Evolutionary conservation across 2,329 filamentous ascomycete genomes (phyloP), one percentile per base, ranked within the genome.

Genomic region (Ophiobolus disseminans): DNA sequence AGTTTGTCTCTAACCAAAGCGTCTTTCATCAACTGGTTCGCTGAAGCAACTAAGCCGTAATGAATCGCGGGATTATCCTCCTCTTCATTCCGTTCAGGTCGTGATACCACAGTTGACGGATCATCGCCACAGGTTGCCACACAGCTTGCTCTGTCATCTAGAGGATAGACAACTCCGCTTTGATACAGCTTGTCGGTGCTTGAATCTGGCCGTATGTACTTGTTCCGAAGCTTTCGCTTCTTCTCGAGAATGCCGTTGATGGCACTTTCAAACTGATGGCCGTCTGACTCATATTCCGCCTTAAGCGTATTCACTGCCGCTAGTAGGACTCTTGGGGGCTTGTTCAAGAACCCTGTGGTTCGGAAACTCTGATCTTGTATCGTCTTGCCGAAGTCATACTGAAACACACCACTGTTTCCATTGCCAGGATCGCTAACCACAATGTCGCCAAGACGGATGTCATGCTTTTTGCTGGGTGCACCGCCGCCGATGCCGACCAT

Each of bases 171-270:
- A 37, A 62, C 26, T n/a, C 25, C 28, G 25, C 53, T 22, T 37
- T 48, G 21, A 51, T 69, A 74, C 7, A 74, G 48, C 31, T 34
- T 57, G 40, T 75, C 70, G 23, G 45, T 65, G 10, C 26, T 52
- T 28, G 31, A 20, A n/a, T 53, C 51, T 26, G 65, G 70, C 28
- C 60, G 56, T 20, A 47, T 4, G 43, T 67, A 73, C 21, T 65
- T 65, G 35, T 42, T 52, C 26, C 42, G 44, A 20, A 73, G 41
- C 41, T 55, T 65, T 23, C 58, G 63, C 5, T 63, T 63, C 17
- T 58, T 54, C 7, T 64, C 23, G 3, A 73, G 50, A 23, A 28
- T 8, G 17, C 20, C 21, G 7, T 37, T 26, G n/a, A 44, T 44
- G 4, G 20, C 21, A 16, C 20, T 16, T 4, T 59, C 39, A 36